Percentiles rank a stretch among this genome's conserved stretches.
Evolutionary conservation across 2,329 filamentous ascomycete genomes (phyloP).

Genomic region (Alternaria sp.): DNA sequence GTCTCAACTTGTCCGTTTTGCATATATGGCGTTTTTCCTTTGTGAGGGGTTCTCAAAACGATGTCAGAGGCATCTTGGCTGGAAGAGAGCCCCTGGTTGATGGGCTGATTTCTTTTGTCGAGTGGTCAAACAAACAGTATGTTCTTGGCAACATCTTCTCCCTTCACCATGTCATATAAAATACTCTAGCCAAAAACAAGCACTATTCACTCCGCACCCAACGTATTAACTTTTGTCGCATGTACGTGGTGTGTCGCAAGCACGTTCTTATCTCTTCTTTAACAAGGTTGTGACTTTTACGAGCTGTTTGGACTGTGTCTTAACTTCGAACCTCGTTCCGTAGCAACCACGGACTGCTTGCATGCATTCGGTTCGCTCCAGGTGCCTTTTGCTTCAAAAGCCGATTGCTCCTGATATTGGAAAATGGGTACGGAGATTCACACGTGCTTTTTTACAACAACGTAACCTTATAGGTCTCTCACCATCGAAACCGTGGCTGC

Average conservation of each 20-base stretch:
- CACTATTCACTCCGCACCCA: not conserved
- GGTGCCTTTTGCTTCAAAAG: not conserved
- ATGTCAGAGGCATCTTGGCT: not conserved
- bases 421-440: not conserved
- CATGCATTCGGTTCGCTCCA: not conserved
- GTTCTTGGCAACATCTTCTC: slow-evolving; percentile 7
- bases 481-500: not conserved
- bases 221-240: not conserved
- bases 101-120: slow-evolving; percentile 7
- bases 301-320: not conserved
- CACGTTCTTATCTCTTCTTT: not conserved
- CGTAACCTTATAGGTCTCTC: not conserved
- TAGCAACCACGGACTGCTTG: not conserved
- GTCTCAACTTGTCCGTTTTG: slow-evolving; percentile 8
- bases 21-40: slow-evolving; percentile 19
- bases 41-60: slow-evolving; percentile 6
- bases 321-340: not conserved
- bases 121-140: slow-evolving; percentile 4
- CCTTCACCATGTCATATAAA: slow-evolving; percentile 6
- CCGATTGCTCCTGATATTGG: not conserved
- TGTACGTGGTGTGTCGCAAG: not conserved
- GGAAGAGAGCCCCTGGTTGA: slow-evolving; percentile 1
- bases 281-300: too few relatives aligned
- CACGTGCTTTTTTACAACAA: not conserved
- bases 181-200: slow-evolving; percentile 4